Percentiles rank a stretch among this genome's conserved stretches.
Conservation (phyloP, 768 basidiomycete genomes). For the Amanita thiersii region DNA sequence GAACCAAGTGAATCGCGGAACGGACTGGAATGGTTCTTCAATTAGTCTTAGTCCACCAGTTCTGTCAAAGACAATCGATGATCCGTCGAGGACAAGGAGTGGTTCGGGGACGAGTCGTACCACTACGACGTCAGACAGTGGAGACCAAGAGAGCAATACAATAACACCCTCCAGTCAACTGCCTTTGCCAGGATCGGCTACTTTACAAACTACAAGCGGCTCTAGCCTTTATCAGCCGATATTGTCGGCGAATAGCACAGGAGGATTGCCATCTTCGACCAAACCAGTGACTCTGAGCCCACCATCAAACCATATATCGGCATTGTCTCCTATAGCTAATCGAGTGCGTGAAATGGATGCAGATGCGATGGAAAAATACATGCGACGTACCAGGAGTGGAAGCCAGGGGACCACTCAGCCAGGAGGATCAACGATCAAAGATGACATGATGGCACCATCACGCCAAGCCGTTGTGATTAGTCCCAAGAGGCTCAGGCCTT, state of each 20-base stretch:
- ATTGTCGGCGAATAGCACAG: conserved; percentile 23
- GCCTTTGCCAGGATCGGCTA: conserved; percentile 51
- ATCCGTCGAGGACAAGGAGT: conserved; percentile 57
- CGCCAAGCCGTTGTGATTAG: conserved; percentile 45
- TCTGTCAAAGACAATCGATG: conserved; percentile 36
- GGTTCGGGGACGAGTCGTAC: conserved; percentile 78
- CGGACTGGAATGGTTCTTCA: conserved; percentile 44
- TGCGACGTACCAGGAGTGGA: conserved; percentile 75
- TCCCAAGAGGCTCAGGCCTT: conserved; percentile 60
- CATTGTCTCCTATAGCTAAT: conserved; percentile 69
- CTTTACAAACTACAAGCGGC: conserved; percentile 44
- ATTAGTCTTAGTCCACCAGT: conserved; percentile 36
- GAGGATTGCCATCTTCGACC: conserved; percentile 24
- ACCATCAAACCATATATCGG: conserved; percentile 29
- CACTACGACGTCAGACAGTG: conserved; percentile 68
- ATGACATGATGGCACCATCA: conserved; percentile 43
- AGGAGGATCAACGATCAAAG: conserved; percentile 43
- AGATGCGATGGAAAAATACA: conserved; percentile 82
- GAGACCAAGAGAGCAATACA: conserved; percentile 44
- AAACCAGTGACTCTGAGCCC: conserved; percentile 28
- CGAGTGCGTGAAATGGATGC: conserved; percentile 81
- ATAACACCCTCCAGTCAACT: conserved; percentile 38
- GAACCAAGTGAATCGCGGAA: conserved; percentile 56
- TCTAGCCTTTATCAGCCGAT: conserved; percentile 27
- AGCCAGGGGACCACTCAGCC: conserved; percentile 63